Conservation (phyloP, 2,329 filamentous ascomycete genomes). For the Coniochaeta hoffmannii region DNA sequence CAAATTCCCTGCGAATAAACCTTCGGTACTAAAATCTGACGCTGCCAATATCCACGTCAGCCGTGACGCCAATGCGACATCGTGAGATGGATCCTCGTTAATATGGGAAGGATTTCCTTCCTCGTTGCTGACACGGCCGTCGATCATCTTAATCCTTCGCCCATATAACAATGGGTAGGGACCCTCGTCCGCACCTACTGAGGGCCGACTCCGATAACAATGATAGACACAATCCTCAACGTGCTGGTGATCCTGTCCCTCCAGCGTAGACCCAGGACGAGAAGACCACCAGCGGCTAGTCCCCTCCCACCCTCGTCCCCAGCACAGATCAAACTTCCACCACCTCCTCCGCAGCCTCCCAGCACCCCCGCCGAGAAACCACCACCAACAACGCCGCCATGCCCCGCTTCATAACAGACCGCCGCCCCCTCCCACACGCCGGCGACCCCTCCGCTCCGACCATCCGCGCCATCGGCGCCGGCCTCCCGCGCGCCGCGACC, state of each 20-base stretch:
- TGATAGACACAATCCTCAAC: not conserved
- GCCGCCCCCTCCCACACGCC: not conserved
- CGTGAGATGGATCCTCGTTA: not conserved
- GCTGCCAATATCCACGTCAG: not conserved
- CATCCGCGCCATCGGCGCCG: not conserved
- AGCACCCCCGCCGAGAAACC: not conserved
- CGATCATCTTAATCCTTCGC: no score
- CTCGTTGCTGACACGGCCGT: not conserved
- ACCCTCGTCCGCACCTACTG: no score
- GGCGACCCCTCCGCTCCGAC: not conserved
- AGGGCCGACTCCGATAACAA: not conserved
- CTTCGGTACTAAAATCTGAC: not conserved
- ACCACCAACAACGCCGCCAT: not conserved
- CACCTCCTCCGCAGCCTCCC: not conserved
- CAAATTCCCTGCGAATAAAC: not conserved
- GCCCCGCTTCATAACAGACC: not conserved
- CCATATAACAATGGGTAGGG: no score
- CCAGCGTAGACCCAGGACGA: not conserved
- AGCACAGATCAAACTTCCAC: not conserved
- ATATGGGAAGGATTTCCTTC: not conserved
- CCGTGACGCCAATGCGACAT: not conserved
- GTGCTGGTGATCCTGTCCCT: not conserved
- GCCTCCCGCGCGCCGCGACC: not conserved
- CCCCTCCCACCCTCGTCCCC: not conserved
- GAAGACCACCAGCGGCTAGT: no score